Base-by-base conservation (phyloP, 2,329 filamentous ascomycete species). In the Geosmithia morbida region DNA sequence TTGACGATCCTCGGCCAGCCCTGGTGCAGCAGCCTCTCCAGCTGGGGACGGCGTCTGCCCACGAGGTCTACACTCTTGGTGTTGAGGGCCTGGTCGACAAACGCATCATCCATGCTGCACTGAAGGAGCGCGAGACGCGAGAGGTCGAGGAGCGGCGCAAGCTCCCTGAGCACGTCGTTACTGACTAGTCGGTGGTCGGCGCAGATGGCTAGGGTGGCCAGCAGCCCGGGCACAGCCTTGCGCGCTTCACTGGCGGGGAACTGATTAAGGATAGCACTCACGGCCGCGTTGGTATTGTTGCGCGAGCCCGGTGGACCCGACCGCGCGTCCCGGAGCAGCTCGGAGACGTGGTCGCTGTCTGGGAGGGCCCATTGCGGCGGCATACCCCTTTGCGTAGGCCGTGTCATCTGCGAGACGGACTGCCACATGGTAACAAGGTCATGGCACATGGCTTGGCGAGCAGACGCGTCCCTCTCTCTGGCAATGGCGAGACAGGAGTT, bases 361-460 rank as follows among this genome's bases (percentile, higher is more conserved):
- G 64, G 61, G 33, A 66, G 48, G 45, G 57, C 57, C 43, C 65
- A 65, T 5, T 50, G 52, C 3, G 55, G 47, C 1, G 47, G 44
- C 14, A 53, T 42, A 11, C 46, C 46, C 7, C 48, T 30, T 41
- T 61, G 58, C n/a, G 57, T 56, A 5, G 46, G 49, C 11, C 64
- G 57, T 41, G 53, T 57, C 40, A 66, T 51, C 46, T 62, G 59
- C 1, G 65, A 63, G 14, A 66, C 49, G 48, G 64, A 61, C 52
- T 60, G 59, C 65, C 65, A 67, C 46, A 66, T 48, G 13, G 55
- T 54, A 29, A 64, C 40, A 4, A 66, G 53, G 50, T 66, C 61
- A 0, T 54, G 47, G 41, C 59, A 44, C 17, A 61, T 19, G 42
- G 30, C 45, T 1, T 45, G 49, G 20, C 57, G 55, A 6, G 51